Base-by-base conservation (phyloP, 2,329 filamentous ascomycete genomes). In the Aspergillus persii region DNA sequence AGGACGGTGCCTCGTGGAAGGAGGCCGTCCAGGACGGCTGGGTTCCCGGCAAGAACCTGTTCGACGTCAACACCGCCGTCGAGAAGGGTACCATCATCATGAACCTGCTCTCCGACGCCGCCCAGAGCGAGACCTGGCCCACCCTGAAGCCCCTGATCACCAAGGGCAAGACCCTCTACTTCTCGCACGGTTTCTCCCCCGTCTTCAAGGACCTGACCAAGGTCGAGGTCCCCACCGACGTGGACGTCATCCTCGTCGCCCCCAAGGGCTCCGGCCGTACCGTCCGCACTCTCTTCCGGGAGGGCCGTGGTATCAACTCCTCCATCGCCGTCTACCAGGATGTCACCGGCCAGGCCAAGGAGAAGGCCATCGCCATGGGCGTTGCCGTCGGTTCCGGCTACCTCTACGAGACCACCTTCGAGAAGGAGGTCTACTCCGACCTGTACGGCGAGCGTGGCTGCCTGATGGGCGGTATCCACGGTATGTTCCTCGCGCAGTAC, bases 401-500 rank as follows among this genome's bases (percentile, higher is more conserved):
- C 87, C 91, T 99, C 72, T 99, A 99, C 88, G 91, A 98, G 90
- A 99, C 95, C 77, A 99, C 95, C 78, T 99, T 99, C 77, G 90
- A 99, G 88, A 99, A 99, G 90, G 95, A 99, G 85, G 95, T 99
- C 77, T 96, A 96, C 90, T 97, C 92, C 65, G 95, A 98, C 83
- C 89, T 99, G 70, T 99, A 99, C 86, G 95, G 95, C 81, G 95
- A 99, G 90, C 93, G 95, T 83, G 95, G 95, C 78, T 99, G 95
- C 89, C 85, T 99, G 75, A 99, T 99, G 95, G 95, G 95, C 73
- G 95, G 95, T 81, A 99, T 99, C 82, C 95, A 99, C 87, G 95
- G 95, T 79, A 99, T 99, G 95, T 99, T 99, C 91, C 92, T 99
- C 70, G 95, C 95, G 64, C 95, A 99, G 85, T 99, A 99, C 87